phyloP scores from a whole-genome alignment of 2,329 filamentous ascomycete genomes.

The Sporothrix protearum region DNA sequence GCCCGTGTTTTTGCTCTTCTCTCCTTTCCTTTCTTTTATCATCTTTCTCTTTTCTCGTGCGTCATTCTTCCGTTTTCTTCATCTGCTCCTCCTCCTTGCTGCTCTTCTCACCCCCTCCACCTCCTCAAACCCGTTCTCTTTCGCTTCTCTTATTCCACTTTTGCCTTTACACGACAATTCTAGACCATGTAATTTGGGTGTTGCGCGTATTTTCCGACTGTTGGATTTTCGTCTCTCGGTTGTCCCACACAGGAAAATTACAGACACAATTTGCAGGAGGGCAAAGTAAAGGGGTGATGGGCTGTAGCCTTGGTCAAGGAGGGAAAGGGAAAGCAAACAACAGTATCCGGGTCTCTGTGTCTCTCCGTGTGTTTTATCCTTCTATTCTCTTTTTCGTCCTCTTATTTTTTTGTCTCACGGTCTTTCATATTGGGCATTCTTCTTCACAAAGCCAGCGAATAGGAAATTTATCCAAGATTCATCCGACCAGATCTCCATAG shows the following conservation, averaged over 20 bases:
- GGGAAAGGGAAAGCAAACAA: not conserved
- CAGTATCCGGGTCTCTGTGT: slow-evolving; percentile 1
- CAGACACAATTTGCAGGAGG: not conserved
- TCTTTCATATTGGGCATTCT: not conserved
- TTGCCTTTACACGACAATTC: not conserved
- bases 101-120: not conserved
- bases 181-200: slow-evolving; percentile 7
- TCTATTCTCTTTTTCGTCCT: not conserved
- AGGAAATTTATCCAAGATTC: not conserved
- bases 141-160: not conserved
- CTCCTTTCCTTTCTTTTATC: not conserved
- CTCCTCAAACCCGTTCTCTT: not conserved
- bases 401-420: not conserved
- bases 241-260: not conserved
- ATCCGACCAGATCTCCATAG: not conserved
- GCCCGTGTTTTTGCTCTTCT: not conserved
- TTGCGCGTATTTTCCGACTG: not conserved
- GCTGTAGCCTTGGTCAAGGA: not conserved
- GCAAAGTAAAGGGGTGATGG: not conserved
- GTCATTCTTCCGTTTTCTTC: too few relatives aligned
- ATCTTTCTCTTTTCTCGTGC: not conserved
- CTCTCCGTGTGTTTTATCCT: not conserved
- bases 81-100: not conserved
- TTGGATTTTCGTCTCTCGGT: not conserved
- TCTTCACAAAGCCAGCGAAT: not conserved